A percentile compares a stretch with the other conserved stretches of the same genome.
phyloP scores from a whole-genome alignment of 257 asterid species.

The Cinchona pubescens region DNA sequence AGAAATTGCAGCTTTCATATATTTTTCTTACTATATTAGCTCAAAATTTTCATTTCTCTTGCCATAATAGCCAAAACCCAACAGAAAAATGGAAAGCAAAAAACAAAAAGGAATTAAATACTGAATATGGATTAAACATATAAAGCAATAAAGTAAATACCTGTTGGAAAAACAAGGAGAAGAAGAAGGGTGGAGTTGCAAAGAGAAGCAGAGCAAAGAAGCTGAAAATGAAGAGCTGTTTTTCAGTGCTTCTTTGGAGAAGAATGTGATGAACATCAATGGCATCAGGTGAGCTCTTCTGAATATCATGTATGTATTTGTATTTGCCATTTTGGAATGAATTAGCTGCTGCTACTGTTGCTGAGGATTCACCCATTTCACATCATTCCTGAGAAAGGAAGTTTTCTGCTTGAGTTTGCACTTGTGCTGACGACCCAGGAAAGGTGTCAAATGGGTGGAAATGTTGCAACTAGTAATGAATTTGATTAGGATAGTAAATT shows the following conservation, averaged over 20 bases:
- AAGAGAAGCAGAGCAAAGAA: constrained; percentile 32
- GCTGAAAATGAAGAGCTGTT: constrained; percentile 31
- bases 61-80: constrained; percentile 1
- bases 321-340: constrained; percentile 40
- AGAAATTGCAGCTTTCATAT: background rate
- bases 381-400: background rate
- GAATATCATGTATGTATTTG: constrained; percentile 49
- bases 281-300: constrained; percentile 50
- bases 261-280: constrained; percentile 67
- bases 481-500: too few relatives aligned
- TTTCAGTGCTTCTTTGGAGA: constrained; percentile 28
- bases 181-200: constrained; percentile 27
- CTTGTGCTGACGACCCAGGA: too few relatives aligned
- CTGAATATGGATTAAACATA: background rate
- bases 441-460: too few relatives aligned
- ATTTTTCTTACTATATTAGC: background rate
- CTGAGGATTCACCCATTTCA: constrained; percentile 19
- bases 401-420: too few relatives aligned
- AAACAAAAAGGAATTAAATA: background rate
- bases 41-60: background rate
- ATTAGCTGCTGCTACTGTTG: too few relatives aligned
- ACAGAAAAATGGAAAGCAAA: background rate
- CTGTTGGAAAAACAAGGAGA: constrained; percentile 41
- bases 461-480: too few relatives aligned
- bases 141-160: constrained; percentile 29